Evolutionary conservation across 73 alveolate species (phyloP).

Genomic region (Stentor roeselii): DNA sequence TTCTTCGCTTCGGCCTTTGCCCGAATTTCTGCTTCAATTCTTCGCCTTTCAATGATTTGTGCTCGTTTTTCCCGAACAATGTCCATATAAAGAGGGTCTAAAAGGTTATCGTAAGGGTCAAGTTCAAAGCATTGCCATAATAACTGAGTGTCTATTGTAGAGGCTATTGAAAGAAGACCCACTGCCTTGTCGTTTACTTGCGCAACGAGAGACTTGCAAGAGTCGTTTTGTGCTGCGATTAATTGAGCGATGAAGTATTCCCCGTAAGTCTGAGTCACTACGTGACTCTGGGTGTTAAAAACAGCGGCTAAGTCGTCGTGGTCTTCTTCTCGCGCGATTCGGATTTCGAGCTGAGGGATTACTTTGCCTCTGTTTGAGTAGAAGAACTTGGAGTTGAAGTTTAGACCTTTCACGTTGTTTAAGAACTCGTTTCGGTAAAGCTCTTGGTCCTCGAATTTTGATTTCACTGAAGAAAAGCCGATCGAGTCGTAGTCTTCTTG

Average conservation of each 20-base stretch:
- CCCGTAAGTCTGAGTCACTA: constrained; percentile 85
- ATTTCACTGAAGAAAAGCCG: constrained; percentile 59
- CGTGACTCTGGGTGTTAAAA: constrained; percentile 75
- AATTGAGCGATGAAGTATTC: constrained; percentile 88
- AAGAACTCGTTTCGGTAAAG: constrained; percentile 42
- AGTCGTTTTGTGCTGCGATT: constrained; percentile 84
- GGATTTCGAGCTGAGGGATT: constrained; percentile 86
- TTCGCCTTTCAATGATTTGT: constrained; percentile 64
- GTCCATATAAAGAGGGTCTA: constrained; percentile 95
- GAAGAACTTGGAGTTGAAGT: constrained; percentile 73
- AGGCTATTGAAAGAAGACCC: constrained; percentile 91
- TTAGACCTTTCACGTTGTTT: constrained; percentile 78
- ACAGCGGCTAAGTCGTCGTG: constrained; percentile 91
- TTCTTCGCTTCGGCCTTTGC: constrained; percentile 63
- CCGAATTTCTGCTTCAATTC: constrained; percentile 64
- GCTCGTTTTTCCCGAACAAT: constrained; percentile 90
- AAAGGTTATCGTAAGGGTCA: constrained; percentile 92
- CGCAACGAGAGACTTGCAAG: constrained; percentile 91
- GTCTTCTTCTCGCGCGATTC: constrained; percentile 91
- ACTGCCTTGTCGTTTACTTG: constrained; percentile 98
- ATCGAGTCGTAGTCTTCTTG: constrained; percentile 29
- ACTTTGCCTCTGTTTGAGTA: constrained; percentile 69
- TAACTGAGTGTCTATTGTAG: constrained; percentile 89
- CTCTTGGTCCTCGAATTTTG: constrained; percentile 53
- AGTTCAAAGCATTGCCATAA: constrained; percentile 94